A percentile compares a stretch with the other conserved stretches of the same genome.
Conservation (phyloP, 2,329 filamentous ascomycete species). For the Scorias spongiosa region DNA sequence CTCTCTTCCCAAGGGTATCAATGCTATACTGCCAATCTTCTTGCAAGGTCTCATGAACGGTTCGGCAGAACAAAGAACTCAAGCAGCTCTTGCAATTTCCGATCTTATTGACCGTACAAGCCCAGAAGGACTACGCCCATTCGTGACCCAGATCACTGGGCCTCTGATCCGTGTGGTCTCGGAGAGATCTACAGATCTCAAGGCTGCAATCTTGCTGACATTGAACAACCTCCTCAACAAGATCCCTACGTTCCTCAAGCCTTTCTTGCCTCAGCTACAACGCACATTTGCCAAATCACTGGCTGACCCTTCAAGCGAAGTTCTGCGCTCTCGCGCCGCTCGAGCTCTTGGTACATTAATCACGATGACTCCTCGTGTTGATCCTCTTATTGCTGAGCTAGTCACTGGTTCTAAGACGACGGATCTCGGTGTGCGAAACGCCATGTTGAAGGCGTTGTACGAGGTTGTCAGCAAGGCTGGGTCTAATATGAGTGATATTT, state of each 20-base stretch:
- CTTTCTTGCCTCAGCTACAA: constrained; percentile 91
- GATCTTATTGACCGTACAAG: constrained; percentile 91
- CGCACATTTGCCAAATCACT: constrained; percentile 93
- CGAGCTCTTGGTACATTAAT: constrained; percentile 91
- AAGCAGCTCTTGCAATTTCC: constrained; percentile 82
- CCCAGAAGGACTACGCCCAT: constrained; percentile 75
- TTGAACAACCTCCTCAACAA: constrained; percentile 93
- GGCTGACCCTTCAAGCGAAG: constrained; percentile 81
- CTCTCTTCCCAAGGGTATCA: constrained; percentile 86
- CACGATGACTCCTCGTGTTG: constrained; percentile 85
- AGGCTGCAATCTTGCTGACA: constrained; percentile 82
- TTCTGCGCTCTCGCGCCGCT: constrained; percentile 73
- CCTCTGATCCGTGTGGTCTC: constrained; percentile 96
- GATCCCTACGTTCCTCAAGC: constrained; percentile 88
- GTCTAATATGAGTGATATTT: constrained; percentile 83
- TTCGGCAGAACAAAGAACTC: constrained; percentile 76
- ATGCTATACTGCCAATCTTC: constrained; percentile 90
- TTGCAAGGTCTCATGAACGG: constrained; percentile 96
- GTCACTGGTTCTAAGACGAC: constrained; percentile 89
- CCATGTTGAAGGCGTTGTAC: constrained; percentile 93
- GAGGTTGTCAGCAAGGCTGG: constrained; percentile 94
- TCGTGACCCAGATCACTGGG: constrained; percentile 94
- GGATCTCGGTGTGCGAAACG: constrained; percentile 74
- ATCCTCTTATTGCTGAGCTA: constrained; percentile 82
- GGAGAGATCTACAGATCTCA: constrained; percentile 89